Evolutionary conservation across 495 filamentous ascomycete species (phyloP).

Genomic region (Letharia columbiana): DNA sequence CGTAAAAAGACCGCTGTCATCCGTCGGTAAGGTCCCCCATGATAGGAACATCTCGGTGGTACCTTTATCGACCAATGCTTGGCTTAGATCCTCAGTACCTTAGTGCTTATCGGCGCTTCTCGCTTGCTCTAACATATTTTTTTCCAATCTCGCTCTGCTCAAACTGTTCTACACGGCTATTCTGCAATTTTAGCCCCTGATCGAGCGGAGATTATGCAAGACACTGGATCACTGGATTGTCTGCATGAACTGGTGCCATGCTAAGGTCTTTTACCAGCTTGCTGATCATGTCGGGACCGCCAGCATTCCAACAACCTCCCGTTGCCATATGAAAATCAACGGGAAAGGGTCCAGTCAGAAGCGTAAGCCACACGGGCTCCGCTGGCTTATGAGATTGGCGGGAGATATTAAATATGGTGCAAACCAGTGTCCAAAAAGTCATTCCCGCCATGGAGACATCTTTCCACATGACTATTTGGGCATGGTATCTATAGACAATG

Average conservation of each 20-base stretch:
- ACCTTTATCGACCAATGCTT: not conserved
- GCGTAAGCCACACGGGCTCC: not conserved
- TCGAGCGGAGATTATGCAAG: slow-evolving; percentile 16
- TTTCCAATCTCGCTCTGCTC: too few relatives aligned
- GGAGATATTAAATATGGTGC: not conserved
- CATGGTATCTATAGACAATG: not conserved
- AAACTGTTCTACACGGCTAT: slow-evolving; percentile 3
- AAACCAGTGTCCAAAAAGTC: not conserved
- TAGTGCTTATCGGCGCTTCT: not conserved
- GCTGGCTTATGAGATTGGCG: not conserved
- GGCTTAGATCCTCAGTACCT: not conserved
- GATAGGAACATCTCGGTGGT: slow-evolving; percentile 4
- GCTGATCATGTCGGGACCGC: not conserved
- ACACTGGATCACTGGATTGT: not conserved
- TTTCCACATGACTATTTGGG: not conserved
- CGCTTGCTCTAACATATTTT: not conserved
- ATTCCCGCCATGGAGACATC: not conserved
- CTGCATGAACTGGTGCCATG: not conserved
- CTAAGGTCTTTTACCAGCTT: not conserved
- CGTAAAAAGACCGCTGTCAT: not conserved
- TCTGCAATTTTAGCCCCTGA: slow-evolving; percentile 6
- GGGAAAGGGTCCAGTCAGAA: not conserved
- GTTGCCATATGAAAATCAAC: not conserved
- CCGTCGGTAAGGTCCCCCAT: not conserved
- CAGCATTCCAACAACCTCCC: slow-evolving; percentile 1